Evolutionary conservation across 768 basidiomycete genomes (phyloP), one percentile per base, ranked within the genome.

Genomic region (Suillus fuscotomentosus): DNA sequence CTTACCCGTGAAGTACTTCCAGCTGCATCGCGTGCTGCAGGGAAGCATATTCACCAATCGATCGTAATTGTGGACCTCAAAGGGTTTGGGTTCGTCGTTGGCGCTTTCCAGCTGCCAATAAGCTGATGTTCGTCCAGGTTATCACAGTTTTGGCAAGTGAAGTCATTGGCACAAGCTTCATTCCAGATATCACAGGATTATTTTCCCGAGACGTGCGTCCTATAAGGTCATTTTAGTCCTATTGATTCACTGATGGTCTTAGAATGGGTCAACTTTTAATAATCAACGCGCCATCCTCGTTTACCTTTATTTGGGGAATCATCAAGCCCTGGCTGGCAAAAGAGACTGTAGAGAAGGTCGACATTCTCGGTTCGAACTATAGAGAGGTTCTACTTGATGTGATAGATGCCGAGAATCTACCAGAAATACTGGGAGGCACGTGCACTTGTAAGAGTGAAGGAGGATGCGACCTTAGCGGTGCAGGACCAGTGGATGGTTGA

Each of bases 141-240:
- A 54, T 75, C 79, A 45, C 86, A 90, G 68, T 92, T 91, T 70
- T 92, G 90, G 90, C 85, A 90, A 69, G 86, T 90, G 79, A 90
- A 88, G 71, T 77, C 81, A 51, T 78, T 91, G n/a, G 82, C 82
- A 27, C 80, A 85, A 57, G 77, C 74, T 59, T 85, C 87, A 8
- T 89, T 92, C 72, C 89, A 91, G 68, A 80, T 92, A 62, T 91
- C 89, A 2, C 90, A 92, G 73, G 88, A 90, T 68, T 92, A 89
- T 74, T 92, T 82, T 67, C 90, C 90, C 1, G 90, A 92, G 72
- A 87, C 88, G 89, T 91, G 71, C 61, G 84, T 71, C 31, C n/a
- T 50, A 24, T 31, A 20, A 7, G 14, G 24, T 45, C 10, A 5
- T 34, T 53, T 56, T 4, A 22, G 41, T 65, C 27, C 51, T 14